Evolutionary conservation across 768 basidiomycete genomes (phyloP), one percentile per base, ranked within the genome.

Genomic region (Dendrothele bispora): DNA sequence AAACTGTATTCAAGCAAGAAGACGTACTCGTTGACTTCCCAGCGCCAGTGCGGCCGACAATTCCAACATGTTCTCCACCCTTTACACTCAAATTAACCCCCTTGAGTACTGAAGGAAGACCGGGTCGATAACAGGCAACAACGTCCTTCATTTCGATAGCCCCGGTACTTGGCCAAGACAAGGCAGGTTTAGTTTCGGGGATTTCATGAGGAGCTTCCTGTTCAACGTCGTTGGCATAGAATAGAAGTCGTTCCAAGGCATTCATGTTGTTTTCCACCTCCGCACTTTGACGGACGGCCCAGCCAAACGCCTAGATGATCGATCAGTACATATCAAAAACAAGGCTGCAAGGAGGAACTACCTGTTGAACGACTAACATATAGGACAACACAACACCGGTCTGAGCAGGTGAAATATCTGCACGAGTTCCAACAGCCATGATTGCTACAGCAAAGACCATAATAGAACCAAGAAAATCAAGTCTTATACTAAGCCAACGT

Each of bases 261-360:
- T 87, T 86, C 78, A 87, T 86, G 57, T 83, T 82, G 60, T 84
- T 81, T 58, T 85, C 83, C n/a, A n/a, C n/a, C n/a, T n/a, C n/a
- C n/a, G n/a, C n/a, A n/a, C n/a, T n/a, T n/a, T n/a, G n/a, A n/a
- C n/a, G n/a, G n/a, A n/a, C n/a, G n/a, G n/a, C n/a, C n/a, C n/a
- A n/a, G n/a, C n/a, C n/a, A n/a, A n/a, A n/a, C n/a, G n/a, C n/a
- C n/a, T n/a, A n/a, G n/a, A n/a, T n/a, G n/a, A n/a, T n/a, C n/a
- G n/a, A n/a, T n/a, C n/a, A n/a, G n/a, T n/a, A n/a, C n/a, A n/a
- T n/a, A n/a, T n/a, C n/a, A n/a, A n/a, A n/a, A n/a, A n/a, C n/a
- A n/a, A n/a, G n/a, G n/a, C n/a, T n/a, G n/a, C n/a, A n/a, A n/a
- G n/a, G n/a, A n/a, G n/a, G n/a, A n/a, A n/a, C n/a, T n/a, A n/a